Evolutionary conservation across 164 flowering plant genomes (phyloP).

Genomic region (grape (Vitis vinifera)): DNA sequence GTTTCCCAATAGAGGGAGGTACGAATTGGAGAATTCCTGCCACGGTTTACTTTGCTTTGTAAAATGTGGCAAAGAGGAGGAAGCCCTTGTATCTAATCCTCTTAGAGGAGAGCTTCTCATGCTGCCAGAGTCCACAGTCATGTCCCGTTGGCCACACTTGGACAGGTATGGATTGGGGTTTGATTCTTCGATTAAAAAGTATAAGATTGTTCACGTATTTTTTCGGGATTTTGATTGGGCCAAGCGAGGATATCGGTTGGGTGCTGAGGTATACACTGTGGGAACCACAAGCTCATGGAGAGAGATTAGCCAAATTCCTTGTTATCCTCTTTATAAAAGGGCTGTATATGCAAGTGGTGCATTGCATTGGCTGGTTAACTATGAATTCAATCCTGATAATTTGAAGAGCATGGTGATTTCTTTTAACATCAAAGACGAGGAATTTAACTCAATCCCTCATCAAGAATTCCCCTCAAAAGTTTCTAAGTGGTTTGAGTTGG

Average conservation of each 20-base stretch:
- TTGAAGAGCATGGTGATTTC: background rate
- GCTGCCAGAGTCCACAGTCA: background rate
- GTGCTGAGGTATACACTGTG: background rate
- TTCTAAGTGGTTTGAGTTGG: background rate
- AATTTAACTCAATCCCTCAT: background rate
- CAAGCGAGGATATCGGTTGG: background rate
- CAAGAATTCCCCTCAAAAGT: background rate
- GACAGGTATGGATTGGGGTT: slow-evolving; percentile 4
- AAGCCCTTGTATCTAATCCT: background rate
- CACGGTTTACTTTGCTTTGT: slow-evolving; percentile 12
- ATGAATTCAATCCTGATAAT: background rate
- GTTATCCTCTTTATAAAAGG: background rate
- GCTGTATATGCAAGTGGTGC: slow-evolving; percentile 7
- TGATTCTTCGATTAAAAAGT: background rate
- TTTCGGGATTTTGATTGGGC: too few relatives aligned
- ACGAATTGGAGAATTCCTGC: background rate
- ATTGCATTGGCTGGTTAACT: slow-evolving; percentile 7
- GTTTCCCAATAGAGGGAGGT: too few relatives aligned
- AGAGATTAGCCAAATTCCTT: background rate
- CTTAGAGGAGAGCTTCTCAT: background rate
- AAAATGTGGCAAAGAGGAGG: background rate
- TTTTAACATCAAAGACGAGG: slow-evolving; percentile 4
- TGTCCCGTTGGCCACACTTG: too few relatives aligned
- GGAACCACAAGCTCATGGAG: slow-evolving; percentile 3
- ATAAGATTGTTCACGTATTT: slow-evolving; percentile 4